Percentiles rank a stretch among this genome's conserved stretches.
Conservation (phyloP, 2,329 filamentous ascomycete species). For the Stylonectria norvegica region DNA sequence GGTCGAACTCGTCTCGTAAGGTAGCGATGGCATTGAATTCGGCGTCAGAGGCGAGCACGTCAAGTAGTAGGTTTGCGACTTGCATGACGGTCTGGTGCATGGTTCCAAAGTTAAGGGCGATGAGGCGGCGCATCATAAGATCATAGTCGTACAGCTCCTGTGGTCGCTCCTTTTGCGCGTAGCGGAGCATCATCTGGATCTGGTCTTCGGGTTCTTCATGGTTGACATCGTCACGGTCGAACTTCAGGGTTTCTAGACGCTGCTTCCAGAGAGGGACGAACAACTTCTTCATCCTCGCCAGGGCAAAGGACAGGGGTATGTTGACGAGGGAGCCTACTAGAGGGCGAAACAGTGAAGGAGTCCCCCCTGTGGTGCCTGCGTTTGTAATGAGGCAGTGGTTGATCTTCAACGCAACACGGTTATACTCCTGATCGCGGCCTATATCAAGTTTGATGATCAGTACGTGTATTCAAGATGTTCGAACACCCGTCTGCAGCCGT, state of each 20-base stretch:
- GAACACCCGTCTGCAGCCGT: not conserved
- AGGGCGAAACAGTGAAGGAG: slow-evolving; percentile 31
- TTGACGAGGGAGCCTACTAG: slow-evolving; percentile 28
- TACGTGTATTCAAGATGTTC: not conserved
- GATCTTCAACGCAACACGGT: slow-evolving; percentile 27
- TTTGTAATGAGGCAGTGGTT: slow-evolving; percentile 32
- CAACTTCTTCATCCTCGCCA: slow-evolving; percentile 27
- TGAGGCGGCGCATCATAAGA: slow-evolving; percentile 31
- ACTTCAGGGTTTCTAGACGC: slow-evolving; percentile 8
- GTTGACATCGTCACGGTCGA: slow-evolving; percentile 5
- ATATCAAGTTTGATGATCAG: slow-evolving; percentile 1
- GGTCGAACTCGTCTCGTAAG: slow-evolving; percentile 37
- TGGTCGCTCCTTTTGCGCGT: slow-evolving; percentile 36
- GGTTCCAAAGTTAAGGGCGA: slow-evolving; percentile 34
- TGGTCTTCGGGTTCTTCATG: slow-evolving; percentile 34
- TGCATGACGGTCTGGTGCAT: slow-evolving; percentile 41
- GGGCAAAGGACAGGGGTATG: slow-evolving; percentile 17
- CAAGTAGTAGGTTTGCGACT: slow-evolving; percentile 38
- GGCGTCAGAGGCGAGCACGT: slow-evolving; percentile 34
- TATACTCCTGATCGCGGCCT: slow-evolving; percentile 35
- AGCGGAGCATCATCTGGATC: slow-evolving; percentile 41
- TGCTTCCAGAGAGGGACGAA: slow-evolving; percentile 21
- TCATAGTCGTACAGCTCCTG: slow-evolving; percentile 32
- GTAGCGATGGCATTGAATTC: slow-evolving; percentile 36
- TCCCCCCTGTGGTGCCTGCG: slow-evolving; percentile 30